Evolutionary conservation across 192 early-diverging fungal species (phyloP), one percentile per base, ranked within the genome.

Genomic region (Allomyces macrogynus): DNA sequence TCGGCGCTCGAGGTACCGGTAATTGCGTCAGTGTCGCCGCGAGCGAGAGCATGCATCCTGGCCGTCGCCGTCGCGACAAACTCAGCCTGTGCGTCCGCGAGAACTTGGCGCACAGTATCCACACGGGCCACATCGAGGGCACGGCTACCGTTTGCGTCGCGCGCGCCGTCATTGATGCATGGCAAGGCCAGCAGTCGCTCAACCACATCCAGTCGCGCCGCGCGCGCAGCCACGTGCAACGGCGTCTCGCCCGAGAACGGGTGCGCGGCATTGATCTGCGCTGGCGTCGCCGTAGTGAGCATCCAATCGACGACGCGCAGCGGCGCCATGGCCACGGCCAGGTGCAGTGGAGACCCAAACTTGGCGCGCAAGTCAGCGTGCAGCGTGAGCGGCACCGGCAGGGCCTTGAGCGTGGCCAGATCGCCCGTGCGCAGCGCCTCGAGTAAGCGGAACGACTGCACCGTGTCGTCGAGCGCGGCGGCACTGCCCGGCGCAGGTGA

Each of bases 21-120:
- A 40, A 40, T 40, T 0, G 32, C 3, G 32, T 40, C 32, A 44
- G 84, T 76, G 32, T 70, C 70, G 27, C 57, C 32, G 1, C 73
- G 69, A 4, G 78, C 77, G 23, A 78, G 72, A 24, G 77, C 75
- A 43, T 83, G 80, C 66, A 88, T 72, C 43, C 72, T 63, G 16
- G 78, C 68, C 4, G 80, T 77, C 5, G 74, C 64, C 5, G 67
- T 64, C 44, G 73, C 71, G 9, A 84, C 69, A 62, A 78, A 81
- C 65, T 83, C 76, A 1, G 70, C 70, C 62, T 64, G 26, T n/a
- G 71, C 66, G 20, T 63, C 68, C 64, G 44, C 23, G 18, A 76
- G 64, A 1, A 68, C n/a, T 0, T 64, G 27, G 8, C 44, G 44
- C 3, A 76, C 62, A 18, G 63, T 42, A 10, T 76, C 75, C 24